phyloP scores from a whole-genome alignment of 352 stramenopile genomes.

The Pythium volutum region DNA sequence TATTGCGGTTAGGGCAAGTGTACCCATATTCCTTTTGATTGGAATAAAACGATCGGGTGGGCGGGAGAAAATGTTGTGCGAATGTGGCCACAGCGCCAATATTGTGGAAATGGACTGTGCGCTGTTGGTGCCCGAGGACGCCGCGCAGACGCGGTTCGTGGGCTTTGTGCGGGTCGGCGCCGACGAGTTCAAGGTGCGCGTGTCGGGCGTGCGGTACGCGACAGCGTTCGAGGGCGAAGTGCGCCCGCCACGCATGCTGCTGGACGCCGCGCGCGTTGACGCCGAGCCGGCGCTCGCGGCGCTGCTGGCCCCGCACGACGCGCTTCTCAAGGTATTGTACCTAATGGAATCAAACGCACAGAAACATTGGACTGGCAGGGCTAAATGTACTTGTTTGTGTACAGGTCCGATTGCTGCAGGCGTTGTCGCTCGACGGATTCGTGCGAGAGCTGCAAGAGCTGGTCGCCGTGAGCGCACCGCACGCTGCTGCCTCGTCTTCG shows the following conservation, averaged over 20 bases:
- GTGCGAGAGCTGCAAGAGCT: conserved; percentile 58
- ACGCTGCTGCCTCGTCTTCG: background rate
- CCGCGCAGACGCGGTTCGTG: conserved; percentile 34
- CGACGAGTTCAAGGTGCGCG: conserved; percentile 50
- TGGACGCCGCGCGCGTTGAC: conserved; percentile 45
- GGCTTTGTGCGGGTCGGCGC: conserved; percentile 52
- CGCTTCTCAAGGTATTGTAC: conserved; percentile 61
- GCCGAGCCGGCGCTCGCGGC: conserved; percentile 50
- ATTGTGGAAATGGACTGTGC: background rate
- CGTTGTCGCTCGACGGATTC: conserved; percentile 51
- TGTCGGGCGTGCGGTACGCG: conserved; percentile 33
- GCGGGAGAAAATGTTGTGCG: no score
- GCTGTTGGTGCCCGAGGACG: conserved; percentile 42
- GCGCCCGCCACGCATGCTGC: conserved; percentile 18
- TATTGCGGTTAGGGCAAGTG: no score
- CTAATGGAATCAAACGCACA: no score
- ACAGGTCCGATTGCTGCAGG: conserved; percentile 47
- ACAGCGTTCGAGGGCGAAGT: background rate
- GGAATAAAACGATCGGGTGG: no score
- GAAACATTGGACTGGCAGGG: no score
- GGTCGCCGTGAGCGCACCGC: conserved; percentile 38
- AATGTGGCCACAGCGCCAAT: no score
- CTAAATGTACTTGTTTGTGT: background rate
- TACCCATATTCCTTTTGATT: no score
- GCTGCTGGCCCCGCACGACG: conserved; percentile 38